Evolutionary conservation across 371 early-diverging fungal species (phyloP), one percentile per base, ranked within the genome.

Genomic region (Apophysomyces trapeziformis): DNA sequence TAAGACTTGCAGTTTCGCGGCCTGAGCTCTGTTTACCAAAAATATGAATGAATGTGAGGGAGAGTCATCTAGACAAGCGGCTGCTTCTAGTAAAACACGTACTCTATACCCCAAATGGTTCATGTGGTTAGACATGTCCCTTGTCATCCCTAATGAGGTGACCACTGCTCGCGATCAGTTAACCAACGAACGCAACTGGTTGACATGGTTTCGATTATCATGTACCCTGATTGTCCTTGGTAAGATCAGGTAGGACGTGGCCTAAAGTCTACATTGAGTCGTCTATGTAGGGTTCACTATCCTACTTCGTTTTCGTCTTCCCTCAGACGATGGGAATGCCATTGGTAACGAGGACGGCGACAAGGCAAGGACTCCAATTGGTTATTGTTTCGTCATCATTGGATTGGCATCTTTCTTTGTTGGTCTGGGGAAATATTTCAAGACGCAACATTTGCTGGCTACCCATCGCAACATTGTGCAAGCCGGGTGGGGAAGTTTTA

Each of bases 101-200:
- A 7, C 0, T 45, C 5, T 13, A 45, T 45, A 45, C 46, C 46
- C 46, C 13, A 45, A 13, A 45, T 45, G 46, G 46, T 13, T 45
- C 13, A 45, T 18, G 16, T 45, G 46, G 46, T 13, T 75, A 0
- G 78, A 77, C 56, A 68, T 66, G 26, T 66, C 75, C 18, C 44
- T 74, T 26, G 16, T 72, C 21, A 60, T 75, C 13, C 70, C 71
- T 1, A 76, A 76, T 38, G 66, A 71, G 7, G 65, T 69, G 3
- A 71, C 70, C 44, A 73, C 71, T 67, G 79, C 79, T 38, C 61
- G 75, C 59, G 77, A 75, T 38, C 74, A 79, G 61, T 62, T 79
- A 13, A 78, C 80, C 5, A 76, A 76, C 45, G 83, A 82, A 56
- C 68, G 83, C n/a, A 82, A 79, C 62, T 82, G 72, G 70, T 47